These are phyloP conservation scores for Penicillium verrucosum DNA, from an alignment of 2,329 filamentous ascomycete genomes.

Conservation along the genomic window DNA sequence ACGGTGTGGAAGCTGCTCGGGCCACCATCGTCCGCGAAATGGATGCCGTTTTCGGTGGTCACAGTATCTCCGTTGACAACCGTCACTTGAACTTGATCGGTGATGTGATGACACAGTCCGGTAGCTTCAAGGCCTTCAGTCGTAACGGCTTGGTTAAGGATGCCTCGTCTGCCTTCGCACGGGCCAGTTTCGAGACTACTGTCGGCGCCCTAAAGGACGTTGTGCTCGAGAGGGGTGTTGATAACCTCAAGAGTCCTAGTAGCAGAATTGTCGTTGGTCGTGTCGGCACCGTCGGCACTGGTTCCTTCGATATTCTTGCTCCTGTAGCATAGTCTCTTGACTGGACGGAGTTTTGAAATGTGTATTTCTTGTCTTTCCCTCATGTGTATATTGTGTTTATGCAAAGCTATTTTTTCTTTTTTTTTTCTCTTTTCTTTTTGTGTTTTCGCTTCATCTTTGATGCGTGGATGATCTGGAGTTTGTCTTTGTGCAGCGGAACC, in stretches of 20 bases:
- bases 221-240: constrained; percentile 83
- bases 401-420: constrained; percentile 11
- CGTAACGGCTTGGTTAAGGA: constrained; percentile 76
- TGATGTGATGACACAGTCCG: constrained; percentile 95
- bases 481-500: constrained; percentile 35
- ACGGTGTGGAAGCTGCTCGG: constrained; percentile 91
- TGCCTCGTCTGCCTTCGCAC: constrained; percentile 87
- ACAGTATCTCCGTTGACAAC: constrained; percentile 89
- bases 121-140: constrained; percentile 87
- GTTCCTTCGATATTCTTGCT: constrained; percentile 81
- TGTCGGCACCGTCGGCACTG: constrained; percentile 80
- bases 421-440: constrained; percentile 10
- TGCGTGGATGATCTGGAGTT: constrained; percentile 40
- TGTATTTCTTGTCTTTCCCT: constrained; percentile 19
- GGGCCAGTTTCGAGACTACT: constrained; percentile 99
- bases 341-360: constrained; percentile 17
- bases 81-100: constrained; percentile 93
- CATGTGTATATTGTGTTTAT: constrained; percentile 28
- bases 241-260: constrained; percentile 81
- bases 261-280: constrained; percentile 84
- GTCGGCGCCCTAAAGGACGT: constrained; percentile 90
- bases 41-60: constrained; percentile 76
- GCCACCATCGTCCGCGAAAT: constrained; percentile 84
- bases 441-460: constrained; percentile 25
- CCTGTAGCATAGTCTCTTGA: constrained; percentile 40